These are phyloP conservation scores for Symbiodinium natans DNA, from an alignment of 73 alveolate genomes.

Conservation along the genomic window DNA sequence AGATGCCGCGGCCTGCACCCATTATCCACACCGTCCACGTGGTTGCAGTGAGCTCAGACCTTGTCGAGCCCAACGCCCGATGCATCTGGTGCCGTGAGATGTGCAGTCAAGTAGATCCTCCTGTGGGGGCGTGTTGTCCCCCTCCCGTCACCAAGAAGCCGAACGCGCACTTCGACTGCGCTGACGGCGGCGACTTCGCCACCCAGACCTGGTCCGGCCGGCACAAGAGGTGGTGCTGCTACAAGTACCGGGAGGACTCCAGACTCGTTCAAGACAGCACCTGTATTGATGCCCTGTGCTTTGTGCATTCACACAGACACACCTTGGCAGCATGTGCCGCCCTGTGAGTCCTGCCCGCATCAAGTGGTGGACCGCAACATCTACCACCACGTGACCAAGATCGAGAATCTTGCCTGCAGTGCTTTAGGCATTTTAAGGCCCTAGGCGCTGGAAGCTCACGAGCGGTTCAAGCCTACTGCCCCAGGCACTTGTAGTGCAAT, in stretches of 20 bases:
- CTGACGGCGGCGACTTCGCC: not conserved
- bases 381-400: slow-evolving; percentile 77
- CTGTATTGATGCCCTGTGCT: not conserved
- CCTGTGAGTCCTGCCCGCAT: slow-evolving; percentile 43
- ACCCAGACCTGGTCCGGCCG: slow-evolving; percentile 9
- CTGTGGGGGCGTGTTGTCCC: not conserved
- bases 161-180: slow-evolving; percentile 29
- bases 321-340: too few species aligned
- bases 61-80: not conserved
- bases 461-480: slow-evolving; percentile 40
- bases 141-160: not conserved
- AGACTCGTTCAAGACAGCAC: not conserved
- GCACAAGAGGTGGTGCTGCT: slow-evolving; percentile 86
- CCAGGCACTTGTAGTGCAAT: not conserved
- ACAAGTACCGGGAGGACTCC: slow-evolving; percentile 33
- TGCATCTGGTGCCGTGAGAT: not conserved
- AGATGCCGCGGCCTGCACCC: slow-evolving; percentile 50
- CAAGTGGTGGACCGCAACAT: slow-evolving; percentile 69
- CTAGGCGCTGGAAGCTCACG: too few species aligned
- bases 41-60: not conserved
- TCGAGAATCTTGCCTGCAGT: too few species aligned
- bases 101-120: not conserved
- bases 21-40: slow-evolving; percentile 36
- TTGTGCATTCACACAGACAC: not conserved
- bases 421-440: too few species aligned